These are phyloP conservation scores for Clavispora vitiphila DNA, from an alignment of 805 yeast genomes.

Conservation along the genomic window DNA sequence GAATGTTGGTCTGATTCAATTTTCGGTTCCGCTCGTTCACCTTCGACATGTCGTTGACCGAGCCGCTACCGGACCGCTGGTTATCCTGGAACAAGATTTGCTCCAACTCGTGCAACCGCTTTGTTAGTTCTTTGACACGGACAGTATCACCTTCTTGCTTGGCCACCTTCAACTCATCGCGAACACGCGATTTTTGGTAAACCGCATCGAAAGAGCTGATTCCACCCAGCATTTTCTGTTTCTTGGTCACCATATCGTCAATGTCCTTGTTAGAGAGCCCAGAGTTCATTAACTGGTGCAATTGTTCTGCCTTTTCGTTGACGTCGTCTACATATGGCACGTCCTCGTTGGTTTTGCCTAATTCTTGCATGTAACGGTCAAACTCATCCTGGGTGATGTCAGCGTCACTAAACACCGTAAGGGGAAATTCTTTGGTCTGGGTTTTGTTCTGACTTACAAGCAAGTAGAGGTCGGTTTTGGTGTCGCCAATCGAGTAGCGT, in stretches of 20 bases:
- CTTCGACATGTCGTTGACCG: constrained; percentile 49
- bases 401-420: constrained; percentile 76
- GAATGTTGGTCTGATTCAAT: constrained; percentile 68
- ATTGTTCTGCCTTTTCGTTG: constrained; percentile 57
- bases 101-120: constrained; percentile 41
- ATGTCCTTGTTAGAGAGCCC: constrained; percentile 70
- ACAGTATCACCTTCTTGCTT: constrained; percentile 46
- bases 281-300: constrained; percentile 58
- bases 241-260: constrained; percentile 69
- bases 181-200: constrained; percentile 61
- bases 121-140: constrained; percentile 23
- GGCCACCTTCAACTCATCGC: constrained; percentile 75
- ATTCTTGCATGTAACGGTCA: constrained; percentile 57
- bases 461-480: constrained; percentile 49
- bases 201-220: constrained; percentile 65
- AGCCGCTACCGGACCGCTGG: constrained; percentile 29
- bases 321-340: constrained; percentile 64
- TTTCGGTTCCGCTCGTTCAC: constrained; percentile 84
- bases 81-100: constrained; percentile 37
- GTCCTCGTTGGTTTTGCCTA: constrained; percentile 50
- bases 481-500: constrained; percentile 39
- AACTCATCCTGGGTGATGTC: constrained; percentile 69
- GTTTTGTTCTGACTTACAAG: constrained; percentile 78
- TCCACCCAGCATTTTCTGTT: constrained; percentile 47
- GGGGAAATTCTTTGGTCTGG: constrained; percentile 66